These are phyloP conservation scores for Helotiales sp. DNA, from an alignment of 2,329 filamentous ascomycete genomes.

Conservation along the genomic window DNA sequence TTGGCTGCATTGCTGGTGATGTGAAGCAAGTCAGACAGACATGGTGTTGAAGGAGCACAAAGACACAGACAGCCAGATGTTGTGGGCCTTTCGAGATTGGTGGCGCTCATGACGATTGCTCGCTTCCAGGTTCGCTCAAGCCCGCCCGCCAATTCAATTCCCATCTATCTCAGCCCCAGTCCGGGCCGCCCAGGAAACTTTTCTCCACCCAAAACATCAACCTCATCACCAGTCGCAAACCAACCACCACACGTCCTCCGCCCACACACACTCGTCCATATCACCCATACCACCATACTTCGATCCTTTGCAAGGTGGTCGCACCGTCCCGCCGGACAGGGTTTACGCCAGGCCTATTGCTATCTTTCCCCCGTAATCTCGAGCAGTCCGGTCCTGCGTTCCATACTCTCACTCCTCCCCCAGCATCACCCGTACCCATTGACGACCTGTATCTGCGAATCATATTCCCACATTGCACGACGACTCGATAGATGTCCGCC, in stretches of 20 bases:
- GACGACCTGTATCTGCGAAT: constrained; percentile 39
- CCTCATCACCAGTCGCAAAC: background rate
- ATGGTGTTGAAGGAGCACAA: constrained; percentile 1
- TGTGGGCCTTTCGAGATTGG: constrained; percentile 2
- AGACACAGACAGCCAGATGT: background rate
- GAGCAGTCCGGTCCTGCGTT: background rate
- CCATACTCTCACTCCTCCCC: constrained; percentile 14
- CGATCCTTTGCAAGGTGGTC: constrained; percentile 10
- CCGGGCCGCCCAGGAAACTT: constrained; percentile 5
- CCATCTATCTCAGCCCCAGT: background rate
- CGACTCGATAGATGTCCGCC: constrained; percentile 44
- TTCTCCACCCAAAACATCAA: constrained; percentile 10
- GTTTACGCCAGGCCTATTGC: background rate
- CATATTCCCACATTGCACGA: constrained; percentile 40
- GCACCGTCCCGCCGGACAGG: background rate
- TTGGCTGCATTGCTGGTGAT: background rate
- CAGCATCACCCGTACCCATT: constrained; percentile 27
- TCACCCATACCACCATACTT: constrained; percentile 7
- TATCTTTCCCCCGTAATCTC: background rate
- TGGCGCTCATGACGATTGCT: constrained; percentile 8
- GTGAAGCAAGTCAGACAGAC: background rate
- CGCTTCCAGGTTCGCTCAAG: background rate
- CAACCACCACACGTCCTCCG: constrained; percentile 5
- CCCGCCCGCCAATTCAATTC: constrained; percentile 4
- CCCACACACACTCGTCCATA: constrained; percentile 4